Conservation (phyloP, 2,329 filamentous ascomycete genomes). For the Clarireedia monteithiana region DNA sequence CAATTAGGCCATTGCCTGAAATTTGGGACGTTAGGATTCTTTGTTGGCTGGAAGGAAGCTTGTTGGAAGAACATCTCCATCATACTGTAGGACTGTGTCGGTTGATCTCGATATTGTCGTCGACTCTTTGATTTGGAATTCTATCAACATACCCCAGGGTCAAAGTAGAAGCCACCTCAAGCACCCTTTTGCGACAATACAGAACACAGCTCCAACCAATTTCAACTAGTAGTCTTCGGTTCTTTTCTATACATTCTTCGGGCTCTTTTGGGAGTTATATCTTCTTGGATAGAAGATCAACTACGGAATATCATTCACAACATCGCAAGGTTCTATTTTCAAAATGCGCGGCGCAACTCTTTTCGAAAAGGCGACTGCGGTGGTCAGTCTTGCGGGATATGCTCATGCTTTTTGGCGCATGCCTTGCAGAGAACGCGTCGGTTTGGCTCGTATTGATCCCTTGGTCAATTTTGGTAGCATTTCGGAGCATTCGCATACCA, state of each 20-base stretch:
- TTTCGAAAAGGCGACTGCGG: neutral
- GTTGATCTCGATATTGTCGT: too few species aligned
- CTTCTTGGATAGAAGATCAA: neutral
- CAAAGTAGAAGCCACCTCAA: too few species aligned
- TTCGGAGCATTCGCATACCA: constrained; percentile 62
- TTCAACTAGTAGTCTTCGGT: too few species aligned
- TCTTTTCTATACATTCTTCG: neutral
- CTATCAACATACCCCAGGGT: too few species aligned
- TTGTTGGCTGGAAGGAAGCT: too few species aligned
- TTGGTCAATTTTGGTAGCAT: constrained; percentile 52
- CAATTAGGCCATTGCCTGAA: too few species aligned
- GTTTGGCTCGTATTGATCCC: constrained; percentile 68
- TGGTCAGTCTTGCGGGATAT: neutral
- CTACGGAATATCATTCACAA: neutral
- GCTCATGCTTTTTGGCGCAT: constrained; percentile 80
- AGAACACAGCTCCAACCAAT: too few species aligned
- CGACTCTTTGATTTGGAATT: too few species aligned
- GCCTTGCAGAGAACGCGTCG: constrained; percentile 66
- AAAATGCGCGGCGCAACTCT: constrained; percentile 4
- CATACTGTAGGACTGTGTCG: too few species aligned
- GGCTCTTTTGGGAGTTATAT: neutral
- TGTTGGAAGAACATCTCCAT: too few species aligned
- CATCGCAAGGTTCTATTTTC: neutral
- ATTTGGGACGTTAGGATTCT: too few species aligned
- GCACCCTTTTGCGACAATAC: too few species aligned